Evolutionary conservation across 495 filamentous ascomycete genomes (phyloP), one percentile per base, ranked within the genome.

Genomic region (Aspergillus carlsbadensis): DNA sequence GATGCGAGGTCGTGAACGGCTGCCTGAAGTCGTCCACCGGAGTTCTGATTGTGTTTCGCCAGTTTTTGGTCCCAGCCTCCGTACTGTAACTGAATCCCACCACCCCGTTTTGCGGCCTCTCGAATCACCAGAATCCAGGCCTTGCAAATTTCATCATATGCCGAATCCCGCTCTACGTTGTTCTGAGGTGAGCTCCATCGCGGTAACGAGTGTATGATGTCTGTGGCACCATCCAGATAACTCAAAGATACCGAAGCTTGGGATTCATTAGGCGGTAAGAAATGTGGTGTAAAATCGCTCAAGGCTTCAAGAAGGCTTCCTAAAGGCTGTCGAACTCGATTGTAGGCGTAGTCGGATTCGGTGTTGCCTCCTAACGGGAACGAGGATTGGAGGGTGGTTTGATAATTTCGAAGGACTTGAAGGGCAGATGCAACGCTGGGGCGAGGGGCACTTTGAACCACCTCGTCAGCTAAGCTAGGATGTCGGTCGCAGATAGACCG

Each of bases 111-210:
- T 18, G 90, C 85, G 10, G 92, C 92, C 68, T 98, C 94, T 33
- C 85, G 86, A 52, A 98, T 91, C 39, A 96, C 93, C 65, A 96
- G 65, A 26, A 91, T 85, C 94, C 94, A 98, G 10, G 94, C 95
- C 62, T 86, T 88, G 42, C 90, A 86, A 40, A 98, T 90, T 69
- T 97, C 95, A 62, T 98, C 93, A 67, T 98, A 98, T 13, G 92
- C 91, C 59, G 90, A 90, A 58, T 94, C 84, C 69, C 96, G 96
- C 76, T 94, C 89, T 59, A 94, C 80, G 54, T 92, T 92, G 69
- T 98, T 87, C 59, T 88, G 82, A 37, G 86, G 88, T 50, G 84
- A 88, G 58, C 88, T 87, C 89, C 90, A 98, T 46, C 90, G 83
- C 5, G 94, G 94, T 36, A 98, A 76, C 14, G 84, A 81, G 69